Evolutionary conservation across 257 asterid genomes (phyloP), one percentile per base, ranked within the genome.

Genomic region (Rauvolfia tetraphylla): DNA sequence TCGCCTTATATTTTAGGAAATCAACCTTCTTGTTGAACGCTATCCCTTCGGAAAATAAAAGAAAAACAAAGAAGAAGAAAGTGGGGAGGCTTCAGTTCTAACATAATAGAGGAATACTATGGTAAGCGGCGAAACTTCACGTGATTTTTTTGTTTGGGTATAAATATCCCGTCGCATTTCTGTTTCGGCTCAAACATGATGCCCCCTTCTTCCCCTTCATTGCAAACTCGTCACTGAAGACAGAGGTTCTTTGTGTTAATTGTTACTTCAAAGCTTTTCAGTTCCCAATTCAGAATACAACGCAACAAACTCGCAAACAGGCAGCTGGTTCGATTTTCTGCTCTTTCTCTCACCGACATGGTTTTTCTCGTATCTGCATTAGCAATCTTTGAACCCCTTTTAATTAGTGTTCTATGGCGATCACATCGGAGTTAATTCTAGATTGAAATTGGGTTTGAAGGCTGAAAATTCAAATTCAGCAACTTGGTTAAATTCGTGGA

Each of bases 161-260:
- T 73, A 65, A 75, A 75, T 75, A 48, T 75, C n/a, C 65, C 3
- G 29, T 38, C 10, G 23, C 38, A 27, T 29, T 73, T 73, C 78
- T 12, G 70, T 72, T 51, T 62, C 44, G 22, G 23, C 53, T 77
- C 72, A 61, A 41, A 51, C 22, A 78, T 0, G 57, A 41, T 13
- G 25, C 29, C 4, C 10, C 29, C 72, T 67, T 15, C 39, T 8
- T 36, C 46, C 22, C 27, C 10, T 58, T 17, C 29, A 17, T 36
- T 23, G 22, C 31, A 25, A 67, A 1, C 57, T 62, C 49, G 22
- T 42, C 34, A 56, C 31, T 56, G 48, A 13, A 5, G 31, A 54
- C 12, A 17, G 41, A 38, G 68, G 48, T 58, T 42, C 29, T n/a
- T 8, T 57, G 5, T 39, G 65, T 41, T 33, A 41, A 7, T 74